Base-by-base conservation (phyloP, 2,329 filamentous ascomycete genomes). In the Akanthomyces dipterigenus region DNA sequence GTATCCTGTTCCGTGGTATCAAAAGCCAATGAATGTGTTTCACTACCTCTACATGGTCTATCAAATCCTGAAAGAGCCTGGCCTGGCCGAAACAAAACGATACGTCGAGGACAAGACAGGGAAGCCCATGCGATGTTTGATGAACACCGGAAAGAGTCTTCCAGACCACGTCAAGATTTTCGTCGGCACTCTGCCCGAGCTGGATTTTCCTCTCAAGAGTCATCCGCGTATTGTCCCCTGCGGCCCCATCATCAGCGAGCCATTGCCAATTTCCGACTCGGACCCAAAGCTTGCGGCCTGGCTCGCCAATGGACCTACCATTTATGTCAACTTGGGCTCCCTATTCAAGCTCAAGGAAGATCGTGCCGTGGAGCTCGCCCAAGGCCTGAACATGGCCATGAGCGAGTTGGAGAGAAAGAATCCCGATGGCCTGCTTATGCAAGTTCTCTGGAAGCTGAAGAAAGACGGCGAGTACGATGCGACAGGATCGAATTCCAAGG, bases 281-380 rank as follows among this genome's bases (percentile, higher is more conserved):
- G 77, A 81, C 36, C 70, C 75, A 0, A 71, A 75, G n/a, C 67
- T 83, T 9, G 66, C 68, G 1, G 48, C 49, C 1, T 83, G 80
- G 81, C 69, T 82, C 3, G 63, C 66, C 1, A 65, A 68, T 3
- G 70, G 70, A 0, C 76, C 77, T 2, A 82, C 78, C 0, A 67
- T 83, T 0, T 72, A 80, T n/a, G 71, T 83, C 38, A 81, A 79
- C 62, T 67, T 82, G 1, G 81, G 81, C 0, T 78, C 78, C 0
- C 70, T 75, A 3, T 67, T 71, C 51, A 66, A 65, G 0, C 66
- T 72, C 4, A 66, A 69, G 0, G 67, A 72, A 3, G 66, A 70
- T 0, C 71, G 76, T 51, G 76, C 75, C 0, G 53, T 69, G 8
- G 74, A 78, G 36, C 72, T 82, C 36, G 75, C 76, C 0, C 51